These are phyloP conservation scores for Yamadazyma atmosphaerica DNA, from an alignment of 1,139 yeast genomes.

Conservation along the genomic window DNA sequence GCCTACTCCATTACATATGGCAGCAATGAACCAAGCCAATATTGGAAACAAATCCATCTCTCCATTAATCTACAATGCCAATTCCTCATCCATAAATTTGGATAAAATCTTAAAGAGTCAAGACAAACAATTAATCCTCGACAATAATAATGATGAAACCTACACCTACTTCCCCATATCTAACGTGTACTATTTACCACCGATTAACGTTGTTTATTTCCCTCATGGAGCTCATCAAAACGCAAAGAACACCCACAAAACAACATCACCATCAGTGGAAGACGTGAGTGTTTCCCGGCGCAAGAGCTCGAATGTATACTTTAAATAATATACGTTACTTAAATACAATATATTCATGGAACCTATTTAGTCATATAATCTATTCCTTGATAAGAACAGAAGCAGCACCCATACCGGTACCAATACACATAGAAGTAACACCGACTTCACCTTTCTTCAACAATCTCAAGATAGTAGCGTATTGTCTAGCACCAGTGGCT, in stretches of 20 bases:
- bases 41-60: conserved; percentile 11
- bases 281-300: conserved; percentile 16
- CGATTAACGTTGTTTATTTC: conserved; percentile 59
- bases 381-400: conserved; percentile 68
- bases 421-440: conserved; percentile 93
- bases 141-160: conserved; percentile 15
- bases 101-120: conserved; percentile 11
- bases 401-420: conserved; percentile 99
- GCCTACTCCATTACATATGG: conserved; percentile 8
- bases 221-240: conserved; percentile 55
- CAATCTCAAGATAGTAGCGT: conserved; percentile 83
- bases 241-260: conserved; percentile 5
- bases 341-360: conserved; percentile 5
- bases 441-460: conserved; percentile 81
- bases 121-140: conserved; percentile 3
- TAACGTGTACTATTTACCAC: conserved; percentile 56
- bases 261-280: conserved; percentile 12
- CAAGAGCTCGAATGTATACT: conserved; percentile 34
- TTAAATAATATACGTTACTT: conserved; percentile 19
- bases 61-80: conserved; percentile 15
- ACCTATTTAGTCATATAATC: conserved; percentile 1
- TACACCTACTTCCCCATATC: conserved; percentile 61
- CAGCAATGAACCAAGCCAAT: conserved; percentile 7
- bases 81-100: conserved; percentile 15
- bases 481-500: conserved; percentile 93